Evolutionary conservation across 768 basidiomycete genomes (phyloP), one percentile per base, ranked within the genome.

Genomic region (Neoboletus magnificus): DNA sequence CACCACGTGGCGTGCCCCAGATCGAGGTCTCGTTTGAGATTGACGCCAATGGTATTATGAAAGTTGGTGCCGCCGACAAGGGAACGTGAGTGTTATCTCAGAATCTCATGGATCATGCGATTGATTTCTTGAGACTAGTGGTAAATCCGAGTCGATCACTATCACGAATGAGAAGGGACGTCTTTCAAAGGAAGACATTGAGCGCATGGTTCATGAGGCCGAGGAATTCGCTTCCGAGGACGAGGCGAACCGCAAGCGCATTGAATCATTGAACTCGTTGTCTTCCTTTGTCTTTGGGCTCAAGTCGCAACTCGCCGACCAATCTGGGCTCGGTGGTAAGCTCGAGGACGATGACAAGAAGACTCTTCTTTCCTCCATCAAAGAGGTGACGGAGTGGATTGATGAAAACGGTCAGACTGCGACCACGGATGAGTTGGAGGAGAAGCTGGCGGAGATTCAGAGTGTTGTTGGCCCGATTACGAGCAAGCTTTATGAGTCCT

Each of bases 11-110:
- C 71, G 91, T 94, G 49, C 96, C 96, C 67, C 96, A 98, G 62
- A 95, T 98, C 52, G 95, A 98, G 74, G 95, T 98, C 49, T 87
- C 89, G 16, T 98, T 98, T 69, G 93, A 96, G 76, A 89, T 96
- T 66, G 93, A 94, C 62, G 89, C 92, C 67, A 92, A 93, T 71
- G 91, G 91, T 79, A 95, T 96, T 65, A 89, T 97, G 86, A 95
- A 92, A 73, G 93, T 98, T 50, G 81, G 81, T 43, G 95, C 93
- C 13, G 81, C 89, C 35, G 94, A 97, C 73, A 96, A 96, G 89
- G 93, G 90, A 72, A 96, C 92, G 90, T 82, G 68, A 76, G 82
- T 81, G 8, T 1, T 0, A 0, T 32, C 5, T 36, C 4, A 15
- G 4, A 7, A 16, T 12, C 2, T 10, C 4, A 1, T 10, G 29